A percentile compares a stretch with the other conserved stretches of the same genome.
phyloP scores from a whole-genome alignment of 2,329 filamentous ascomycete genomes.

The Calonectria hawksworthii region DNA sequence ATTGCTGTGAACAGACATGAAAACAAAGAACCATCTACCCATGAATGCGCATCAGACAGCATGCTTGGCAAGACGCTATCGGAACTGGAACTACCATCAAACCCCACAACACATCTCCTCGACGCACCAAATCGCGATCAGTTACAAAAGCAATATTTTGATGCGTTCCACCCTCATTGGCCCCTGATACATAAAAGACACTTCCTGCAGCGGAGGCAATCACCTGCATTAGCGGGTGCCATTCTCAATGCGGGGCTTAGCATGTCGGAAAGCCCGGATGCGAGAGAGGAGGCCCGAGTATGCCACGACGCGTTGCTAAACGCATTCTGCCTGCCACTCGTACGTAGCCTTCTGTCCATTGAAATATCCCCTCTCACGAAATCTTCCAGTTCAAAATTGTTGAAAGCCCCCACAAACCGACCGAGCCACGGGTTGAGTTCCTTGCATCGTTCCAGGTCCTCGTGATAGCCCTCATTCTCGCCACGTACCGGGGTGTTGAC shows the following conservation, averaged over 20 bases:
- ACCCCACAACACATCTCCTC: background rate
- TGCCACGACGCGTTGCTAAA: background rate
- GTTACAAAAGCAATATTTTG: background rate
- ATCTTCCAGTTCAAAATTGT: background rate
- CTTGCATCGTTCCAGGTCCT: background rate
- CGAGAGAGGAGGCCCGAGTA: background rate
- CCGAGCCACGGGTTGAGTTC: background rate
- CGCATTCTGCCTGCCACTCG: background rate
- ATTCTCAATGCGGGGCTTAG: background rate
- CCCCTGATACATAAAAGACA: background rate
- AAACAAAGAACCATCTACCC: background rate
- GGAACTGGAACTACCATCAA: background rate
- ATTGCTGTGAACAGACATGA: background rate
- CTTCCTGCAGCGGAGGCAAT: background rate
- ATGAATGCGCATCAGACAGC: too few relatives aligned
- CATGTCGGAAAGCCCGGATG: background rate
- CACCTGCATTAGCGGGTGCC: background rate
- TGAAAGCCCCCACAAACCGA: background rate
- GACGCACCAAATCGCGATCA: background rate
- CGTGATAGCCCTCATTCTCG: background rate
- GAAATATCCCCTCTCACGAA: background rate
- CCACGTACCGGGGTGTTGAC: background rate
- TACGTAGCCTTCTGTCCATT: background rate
- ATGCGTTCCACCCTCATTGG: background rate
- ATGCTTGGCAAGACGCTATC: background rate